These are phyloP conservation scores for Calocera viscosa DNA, from an alignment of 768 basidiomycete genomes.

Conservation along the genomic window DNA sequence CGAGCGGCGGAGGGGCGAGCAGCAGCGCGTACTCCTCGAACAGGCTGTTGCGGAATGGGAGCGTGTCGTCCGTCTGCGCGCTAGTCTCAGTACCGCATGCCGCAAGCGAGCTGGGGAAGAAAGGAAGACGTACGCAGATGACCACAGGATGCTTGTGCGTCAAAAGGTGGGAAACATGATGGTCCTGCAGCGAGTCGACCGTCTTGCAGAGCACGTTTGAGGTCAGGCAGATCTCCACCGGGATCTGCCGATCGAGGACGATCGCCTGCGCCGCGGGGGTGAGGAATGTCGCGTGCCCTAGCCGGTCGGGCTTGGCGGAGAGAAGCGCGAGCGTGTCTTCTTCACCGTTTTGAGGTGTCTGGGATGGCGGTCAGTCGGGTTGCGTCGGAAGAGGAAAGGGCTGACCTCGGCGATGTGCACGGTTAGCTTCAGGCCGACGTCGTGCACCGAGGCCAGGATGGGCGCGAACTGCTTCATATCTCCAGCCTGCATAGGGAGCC, in stretches of 20 bases:
- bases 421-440: conserved; percentile 56
- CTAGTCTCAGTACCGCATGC: neutral
- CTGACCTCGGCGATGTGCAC: conserved; percentile 74
- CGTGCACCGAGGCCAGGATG: conserved; percentile 43
- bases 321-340: conserved; percentile 52
- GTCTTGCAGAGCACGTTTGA: conserved; percentile 75
- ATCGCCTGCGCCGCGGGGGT: conserved; percentile 44
- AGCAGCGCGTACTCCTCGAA: conserved; percentile 69
- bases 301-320: conserved; percentile 48
- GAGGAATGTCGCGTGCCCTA: conserved; percentile 76
- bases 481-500: conserved; percentile 33
- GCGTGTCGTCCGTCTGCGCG: conserved; percentile 64
- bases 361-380: neutral
- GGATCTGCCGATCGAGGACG: conserved; percentile 43
- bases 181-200: conserved; percentile 47
- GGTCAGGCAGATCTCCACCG: conserved; percentile 69
- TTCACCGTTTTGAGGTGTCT: conserved; percentile 39
- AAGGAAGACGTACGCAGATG: conserved; percentile 50
- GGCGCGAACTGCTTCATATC: conserved; percentile 40
- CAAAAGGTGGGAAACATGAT: conserved; percentile 62
- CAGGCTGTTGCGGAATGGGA: conserved; percentile 64
- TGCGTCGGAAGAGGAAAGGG: neutral
- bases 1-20: conserved; percentile 55
- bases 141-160: conserved; percentile 51
- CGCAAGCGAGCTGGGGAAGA: neutral